phyloP scores from a whole-genome alignment of 352 stramenopile genomes.

The Phytopythium oedochilum region DNA sequence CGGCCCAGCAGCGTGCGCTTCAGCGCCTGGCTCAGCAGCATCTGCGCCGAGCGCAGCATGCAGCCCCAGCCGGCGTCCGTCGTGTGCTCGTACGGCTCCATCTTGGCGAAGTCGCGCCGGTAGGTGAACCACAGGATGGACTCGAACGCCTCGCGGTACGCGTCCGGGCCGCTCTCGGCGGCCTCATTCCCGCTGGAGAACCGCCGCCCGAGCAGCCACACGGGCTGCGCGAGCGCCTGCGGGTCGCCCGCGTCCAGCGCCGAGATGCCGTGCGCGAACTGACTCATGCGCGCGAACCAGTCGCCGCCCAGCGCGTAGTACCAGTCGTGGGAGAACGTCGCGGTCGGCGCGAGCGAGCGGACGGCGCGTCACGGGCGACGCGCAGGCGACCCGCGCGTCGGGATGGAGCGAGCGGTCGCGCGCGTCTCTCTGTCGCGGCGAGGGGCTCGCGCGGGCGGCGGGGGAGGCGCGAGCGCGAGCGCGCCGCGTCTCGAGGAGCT shows the following conservation, averaged over 20 bases:
- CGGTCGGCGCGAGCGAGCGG: no score
- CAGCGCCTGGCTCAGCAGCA: slow-evolving; percentile 91
- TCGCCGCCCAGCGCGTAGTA: slow-evolving; percentile 33
- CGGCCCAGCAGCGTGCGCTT: slow-evolving; percentile 68
- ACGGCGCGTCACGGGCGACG: neutral
- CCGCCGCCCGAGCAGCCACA: slow-evolving; percentile 42
- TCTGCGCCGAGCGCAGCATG: slow-evolving; percentile 94
- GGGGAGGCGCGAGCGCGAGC: neutral
- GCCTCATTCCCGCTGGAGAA: slow-evolving; percentile 6
- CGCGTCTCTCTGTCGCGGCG: neutral
- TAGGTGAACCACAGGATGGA: slow-evolving; percentile 89
- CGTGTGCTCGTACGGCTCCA: slow-evolving; percentile 86
- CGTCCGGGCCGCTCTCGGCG: slow-evolving; percentile 24
- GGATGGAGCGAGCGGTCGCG: neutral
- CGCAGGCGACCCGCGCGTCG: neutral
- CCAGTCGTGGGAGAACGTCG: slow-evolving; percentile 5
- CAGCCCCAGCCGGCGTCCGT: slow-evolving; percentile 95
- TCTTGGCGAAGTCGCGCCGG: slow-evolving; percentile 78
- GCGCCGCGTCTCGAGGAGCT: neutral
- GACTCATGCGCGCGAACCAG: slow-evolving; percentile 57
- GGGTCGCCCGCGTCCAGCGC: slow-evolving; percentile 47
- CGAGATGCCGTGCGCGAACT: slow-evolving; percentile 82
- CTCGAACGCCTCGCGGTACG: slow-evolving; percentile 55
- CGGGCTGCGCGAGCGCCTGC: slow-evolving; percentile 25
- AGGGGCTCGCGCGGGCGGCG: neutral